Percentiles rank a stretch among this genome's conserved stretches.
phyloP scores from a whole-genome alignment of 148 eudicot species.

The Rhododendron vialii region DNA sequence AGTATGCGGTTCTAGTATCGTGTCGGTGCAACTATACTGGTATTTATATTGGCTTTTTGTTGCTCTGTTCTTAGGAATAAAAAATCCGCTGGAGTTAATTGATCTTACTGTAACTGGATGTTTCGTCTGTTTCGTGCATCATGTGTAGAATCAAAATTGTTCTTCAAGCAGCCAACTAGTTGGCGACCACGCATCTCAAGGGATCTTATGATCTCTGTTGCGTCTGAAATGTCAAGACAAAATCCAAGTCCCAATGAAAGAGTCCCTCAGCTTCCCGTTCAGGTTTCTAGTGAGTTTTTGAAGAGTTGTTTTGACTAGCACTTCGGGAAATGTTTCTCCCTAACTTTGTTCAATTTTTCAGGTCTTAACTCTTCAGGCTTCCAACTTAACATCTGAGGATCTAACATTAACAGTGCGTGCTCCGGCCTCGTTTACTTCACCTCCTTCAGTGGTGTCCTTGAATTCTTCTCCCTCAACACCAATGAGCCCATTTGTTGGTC shows the following conservation, averaged over 20 bases:
- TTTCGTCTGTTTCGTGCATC: neutral
- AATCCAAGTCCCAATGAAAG: constrained; percentile 43
- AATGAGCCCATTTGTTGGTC: constrained; percentile 38
- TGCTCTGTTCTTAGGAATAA: neutral
- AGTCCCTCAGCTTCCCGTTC: constrained; percentile 74
- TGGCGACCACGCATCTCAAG: constrained; percentile 87
- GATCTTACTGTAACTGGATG: neutral
- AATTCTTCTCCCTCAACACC: constrained; percentile 70
- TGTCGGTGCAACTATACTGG: constrained; percentile 96
- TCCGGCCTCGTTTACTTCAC: constrained; percentile 77
- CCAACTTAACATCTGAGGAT: constrained; percentile 86
- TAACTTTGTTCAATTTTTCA: constrained; percentile 31
- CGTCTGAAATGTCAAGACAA: constrained; percentile 82
- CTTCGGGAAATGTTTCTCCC: neutral
- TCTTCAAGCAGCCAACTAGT: constrained; percentile 82
- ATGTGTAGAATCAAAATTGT: constrained; percentile 74
- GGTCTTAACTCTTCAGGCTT: constrained; percentile 98
- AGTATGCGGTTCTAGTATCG: constrained; percentile 80
- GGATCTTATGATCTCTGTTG: constrained; percentile 94
- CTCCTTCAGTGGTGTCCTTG: constrained; percentile 77
- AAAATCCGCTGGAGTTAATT: neutral
- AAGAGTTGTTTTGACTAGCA: neutral
- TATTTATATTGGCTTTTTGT: constrained; percentile 21
- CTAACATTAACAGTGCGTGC: constrained; percentile 86
- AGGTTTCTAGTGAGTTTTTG: constrained; percentile 42